Percentiles rank a stretch among this genome's conserved stretches.
Conservation (phyloP, 768 basidiomycete species). For the Gymnopilus junonius region DNA sequence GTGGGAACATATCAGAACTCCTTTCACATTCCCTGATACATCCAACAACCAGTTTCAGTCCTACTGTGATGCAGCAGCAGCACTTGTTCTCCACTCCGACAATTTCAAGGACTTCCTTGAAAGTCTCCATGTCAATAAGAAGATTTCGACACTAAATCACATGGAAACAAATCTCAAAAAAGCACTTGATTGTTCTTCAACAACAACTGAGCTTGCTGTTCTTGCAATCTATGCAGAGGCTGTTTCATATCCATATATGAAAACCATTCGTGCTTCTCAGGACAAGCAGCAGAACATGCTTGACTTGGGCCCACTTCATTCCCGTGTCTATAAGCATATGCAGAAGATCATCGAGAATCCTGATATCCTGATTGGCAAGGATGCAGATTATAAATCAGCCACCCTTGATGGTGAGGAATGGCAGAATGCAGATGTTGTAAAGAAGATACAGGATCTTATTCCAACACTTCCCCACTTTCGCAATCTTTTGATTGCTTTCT, state of each 20-base stretch:
- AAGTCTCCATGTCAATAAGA: slow-evolving; percentile 31
- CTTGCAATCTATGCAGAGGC: slow-evolving; percentile 27
- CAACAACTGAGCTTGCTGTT: slow-evolving; percentile 32
- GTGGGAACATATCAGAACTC: slow-evolving; percentile 7
- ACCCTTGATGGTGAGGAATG: slow-evolving; percentile 13
- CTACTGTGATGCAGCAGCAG: slow-evolving; percentile 26
- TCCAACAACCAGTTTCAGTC: slow-evolving; percentile 29
- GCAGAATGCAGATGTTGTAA: neutral
- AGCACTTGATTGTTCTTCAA: slow-evolving; percentile 30
- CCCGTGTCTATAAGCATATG: slow-evolving; percentile 16
- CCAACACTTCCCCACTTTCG: slow-evolving; percentile 13
- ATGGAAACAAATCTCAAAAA: slow-evolving; percentile 17
- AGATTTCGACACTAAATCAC: slow-evolving; percentile 27
- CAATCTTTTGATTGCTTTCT: no score
- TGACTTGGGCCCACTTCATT: slow-evolving; percentile 30
- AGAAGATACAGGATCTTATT: neutral
- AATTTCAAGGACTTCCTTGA: slow-evolving; percentile 25
- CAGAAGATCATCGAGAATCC: slow-evolving; percentile 22
- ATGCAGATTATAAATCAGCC: neutral
- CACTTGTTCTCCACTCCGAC: slow-evolving; percentile 24
- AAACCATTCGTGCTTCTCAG: slow-evolving; percentile 19
- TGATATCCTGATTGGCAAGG: slow-evolving; percentile 6
- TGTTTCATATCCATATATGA: slow-evolving; percentile 34
- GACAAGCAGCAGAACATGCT: slow-evolving; percentile 24
- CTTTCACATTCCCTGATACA: slow-evolving; percentile 29